Evolutionary conservation across 345 rosid species (phyloP), one percentile per base, ranked within the genome.

Genomic region (Carallia brachiata): DNA sequence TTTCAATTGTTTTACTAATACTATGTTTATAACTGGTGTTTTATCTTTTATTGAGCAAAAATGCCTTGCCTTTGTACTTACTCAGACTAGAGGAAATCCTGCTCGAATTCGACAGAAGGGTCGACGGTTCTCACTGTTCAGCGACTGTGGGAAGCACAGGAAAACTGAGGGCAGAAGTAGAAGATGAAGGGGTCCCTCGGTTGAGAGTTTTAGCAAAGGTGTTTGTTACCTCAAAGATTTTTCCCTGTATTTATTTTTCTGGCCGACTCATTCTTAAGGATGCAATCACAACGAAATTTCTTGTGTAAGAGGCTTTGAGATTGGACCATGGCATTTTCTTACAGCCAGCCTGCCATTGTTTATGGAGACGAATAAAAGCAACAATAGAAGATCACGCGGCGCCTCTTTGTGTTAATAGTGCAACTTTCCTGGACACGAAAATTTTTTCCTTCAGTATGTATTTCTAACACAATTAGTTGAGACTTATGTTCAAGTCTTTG

Each of bases 91-190:
- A 74, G 87, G 88, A 69, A 81, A 90, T 7, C 79, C 73, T 1
- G 79, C 79, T 60, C 84, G 84, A 1, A 23, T 86, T 36, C 75
- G 67, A 6, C 65, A 79, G 39, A 80, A 77, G 77, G 77, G 75
- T 7, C 77, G 90, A 19, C 72, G 80, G 27, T 80, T 90, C 75
- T 77, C 90, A 30, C 67, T 95, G 78, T 92, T 95, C 76, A 87
- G 86, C 28, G 86, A 83, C 67, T 85, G 91, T 68, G 80, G 75
- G 56, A 90, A 85, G 89, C 77, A 87, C 37, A 91, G 87, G 82
- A 86, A 80, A 77, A 37, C 79, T 17, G 87, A 81, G 48, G 82
- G 81, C 78, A 86, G 79, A 71, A 66, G 56, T 30, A 82, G 79
- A 79, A 84, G 80, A 82, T 87, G 66, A 84, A 77, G 60, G 17